Evolutionary conservation across 805 yeast species (phyloP).

Genomic region (Lipomyces mesembrius): DNA sequence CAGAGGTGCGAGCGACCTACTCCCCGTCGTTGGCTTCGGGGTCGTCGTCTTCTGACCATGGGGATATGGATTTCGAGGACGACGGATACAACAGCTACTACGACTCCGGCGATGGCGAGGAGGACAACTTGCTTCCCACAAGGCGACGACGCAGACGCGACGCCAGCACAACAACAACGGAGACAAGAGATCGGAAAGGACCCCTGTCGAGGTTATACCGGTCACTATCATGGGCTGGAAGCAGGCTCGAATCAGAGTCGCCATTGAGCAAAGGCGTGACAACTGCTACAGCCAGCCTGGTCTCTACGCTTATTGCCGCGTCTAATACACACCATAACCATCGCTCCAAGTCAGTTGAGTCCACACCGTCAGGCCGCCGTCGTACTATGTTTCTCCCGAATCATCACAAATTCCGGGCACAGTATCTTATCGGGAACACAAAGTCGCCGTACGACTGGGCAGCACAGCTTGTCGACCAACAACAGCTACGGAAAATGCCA

Average conservation of each 20-base stretch:
- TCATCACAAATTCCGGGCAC: constrained; percentile 54
- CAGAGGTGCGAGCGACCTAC: not conserved
- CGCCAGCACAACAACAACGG: not conserved
- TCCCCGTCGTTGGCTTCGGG: not conserved
- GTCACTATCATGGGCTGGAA: constrained; percentile 20
- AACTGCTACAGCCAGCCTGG: constrained; percentile 13
- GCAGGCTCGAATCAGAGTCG: constrained; percentile 7
- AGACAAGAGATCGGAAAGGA: not conserved
- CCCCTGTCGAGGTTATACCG: constrained; percentile 20
- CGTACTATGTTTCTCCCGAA: constrained; percentile 33
- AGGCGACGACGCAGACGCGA: constrained; percentile 1
- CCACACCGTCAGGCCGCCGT: constrained; percentile 4
- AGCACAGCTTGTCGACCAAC: constrained; percentile 37
- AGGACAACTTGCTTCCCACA: not conserved
- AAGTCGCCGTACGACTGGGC: constrained; percentile 53
- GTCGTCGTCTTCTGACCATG: not conserved
- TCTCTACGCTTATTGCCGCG: constrained; percentile 23
- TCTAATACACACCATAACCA: constrained; percentile 23
- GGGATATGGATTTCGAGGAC: not conserved
- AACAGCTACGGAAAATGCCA: constrained; percentile 40
- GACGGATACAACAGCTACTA: not conserved
- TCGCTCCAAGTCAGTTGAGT: constrained; percentile 19
- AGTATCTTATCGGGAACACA: constrained; percentile 53
- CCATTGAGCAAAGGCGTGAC: constrained; percentile 1
- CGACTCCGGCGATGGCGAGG: constrained; percentile 15